These are phyloP conservation scores for Candida alai DNA, from an alignment of 805 yeast species.

Conservation along the genomic window DNA sequence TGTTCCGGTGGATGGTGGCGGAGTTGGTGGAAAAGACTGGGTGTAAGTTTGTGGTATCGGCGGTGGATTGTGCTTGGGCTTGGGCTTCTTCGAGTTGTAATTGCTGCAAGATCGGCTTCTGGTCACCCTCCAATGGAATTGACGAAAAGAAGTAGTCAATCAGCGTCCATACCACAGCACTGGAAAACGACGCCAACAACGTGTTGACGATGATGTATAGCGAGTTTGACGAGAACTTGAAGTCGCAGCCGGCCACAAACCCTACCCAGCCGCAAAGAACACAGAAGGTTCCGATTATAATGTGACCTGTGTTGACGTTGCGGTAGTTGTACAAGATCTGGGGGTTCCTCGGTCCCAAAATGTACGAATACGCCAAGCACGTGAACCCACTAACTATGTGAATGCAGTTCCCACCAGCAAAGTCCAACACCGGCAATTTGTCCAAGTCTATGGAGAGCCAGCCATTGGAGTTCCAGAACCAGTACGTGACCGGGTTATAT, in stretches of 20 bases:
- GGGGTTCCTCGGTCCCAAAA: conserved; percentile 41
- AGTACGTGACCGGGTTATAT: conserved; percentile 41
- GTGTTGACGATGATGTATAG: conserved; percentile 31
- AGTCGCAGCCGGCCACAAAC: conserved; percentile 42
- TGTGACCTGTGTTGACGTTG: conserved; percentile 30
- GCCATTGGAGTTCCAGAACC: conserved; percentile 44
- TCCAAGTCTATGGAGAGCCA: conserved; percentile 36
- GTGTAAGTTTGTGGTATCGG: neutral
- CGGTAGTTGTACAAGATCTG: conserved; percentile 33
- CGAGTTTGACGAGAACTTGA: conserved; percentile 30
- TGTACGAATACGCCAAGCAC: conserved; percentile 39
- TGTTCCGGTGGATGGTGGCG: too few species aligned
- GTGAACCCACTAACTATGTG: conserved; percentile 46
- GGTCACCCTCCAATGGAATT: conserved; percentile 31
- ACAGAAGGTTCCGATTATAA: conserved; percentile 32
- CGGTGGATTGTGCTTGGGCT: neutral
- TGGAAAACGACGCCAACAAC: conserved; percentile 28
- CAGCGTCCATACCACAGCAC: conserved; percentile 34
- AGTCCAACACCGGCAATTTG: conserved; percentile 37
- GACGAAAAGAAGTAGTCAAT: conserved; percentile 39
- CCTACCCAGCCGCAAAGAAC: conserved; percentile 39
- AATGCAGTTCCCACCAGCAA: conserved; percentile 45
- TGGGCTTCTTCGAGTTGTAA: conserved; percentile 1
- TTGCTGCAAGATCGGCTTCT: neutral
- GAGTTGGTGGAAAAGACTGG: neutral